Evolutionary conservation across 202 grass and related monocot species (phyloP), one percentile per base, ranked within the genome.

Genomic region (Zizania palustris): DNA sequence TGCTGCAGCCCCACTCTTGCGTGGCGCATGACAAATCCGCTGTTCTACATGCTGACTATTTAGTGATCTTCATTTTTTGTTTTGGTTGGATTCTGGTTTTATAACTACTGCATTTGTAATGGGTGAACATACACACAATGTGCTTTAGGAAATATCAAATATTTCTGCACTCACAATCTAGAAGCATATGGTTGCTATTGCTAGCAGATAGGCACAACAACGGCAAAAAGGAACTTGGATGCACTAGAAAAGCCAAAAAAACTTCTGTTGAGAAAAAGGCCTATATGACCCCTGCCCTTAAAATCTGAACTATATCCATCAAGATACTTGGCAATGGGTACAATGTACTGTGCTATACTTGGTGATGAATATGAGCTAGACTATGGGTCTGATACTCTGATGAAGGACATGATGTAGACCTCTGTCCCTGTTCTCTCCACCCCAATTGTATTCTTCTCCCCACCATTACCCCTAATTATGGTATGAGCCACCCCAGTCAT

Each of bases 21-120:
- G n/a, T n/a, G n/a, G n/a, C n/a, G n/a, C n/a, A n/a, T n/a, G n/a
- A n/a, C n/a, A n/a, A n/a, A n/a, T 54, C 59, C 20, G 2, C 69
- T 69, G 18, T 39, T 84, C 45, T 36, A 36, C 40, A 65, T 71
- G 3, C 45, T 77, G 73, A 34, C 38, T 63, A 83, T 43, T 54
- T 70, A 21, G 21, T 46, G 65, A 82, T 11, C 6, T 16, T 4
- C 60, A 49, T 10, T 54, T 28, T 28, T 50, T 71, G 11, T 46
- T 11, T 36, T 56, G 11, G 3, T 71, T 71, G 22, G 21, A 71
- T 7, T 56, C 21, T 72, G 39, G 10, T 55, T 62, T 49, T 58
- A 35, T 71, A 11, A 10, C 49, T 65, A 16, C 59, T 45, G 50
- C 22, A 19, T 40, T 40, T 58, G 56, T 28, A 42, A 64, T 4